Percentiles rank a stretch among this genome's conserved stretches.
phyloP scores from a whole-genome alignment of 768 basidiomycete genomes.

The Psilocybe tampanensis region DNA sequence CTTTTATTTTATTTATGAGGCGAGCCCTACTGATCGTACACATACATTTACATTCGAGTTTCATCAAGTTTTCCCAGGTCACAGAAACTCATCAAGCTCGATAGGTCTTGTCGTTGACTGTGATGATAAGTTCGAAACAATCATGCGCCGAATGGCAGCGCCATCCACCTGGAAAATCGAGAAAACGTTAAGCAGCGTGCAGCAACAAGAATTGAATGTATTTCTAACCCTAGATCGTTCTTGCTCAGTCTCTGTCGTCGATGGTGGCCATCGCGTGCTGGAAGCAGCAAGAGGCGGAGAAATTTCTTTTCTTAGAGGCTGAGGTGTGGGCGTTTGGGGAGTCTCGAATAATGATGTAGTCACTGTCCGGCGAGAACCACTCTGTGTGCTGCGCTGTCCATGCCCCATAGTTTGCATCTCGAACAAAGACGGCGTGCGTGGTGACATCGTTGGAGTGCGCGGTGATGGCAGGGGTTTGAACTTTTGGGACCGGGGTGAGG shows the following conservation, averaged over 20 bases:
- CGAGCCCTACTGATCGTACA: background rate
- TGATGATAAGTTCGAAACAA: conserved; percentile 34
- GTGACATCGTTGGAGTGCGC: conserved; percentile 23
- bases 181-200: background rate
- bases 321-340: background rate
- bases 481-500: conserved; percentile 21
- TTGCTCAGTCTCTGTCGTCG: conserved; percentile 9
- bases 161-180: conserved; percentile 27
- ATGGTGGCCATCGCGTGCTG: conserved; percentile 22
- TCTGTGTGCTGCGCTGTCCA: conserved; percentile 25
- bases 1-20: background rate
- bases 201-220: background rate
- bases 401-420: conserved; percentile 32
- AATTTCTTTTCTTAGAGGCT: background rate
- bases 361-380: conserved; percentile 13
- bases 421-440: conserved; percentile 31
- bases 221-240: conserved; percentile 14
- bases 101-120: conserved; percentile 10
- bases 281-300: conserved; percentile 14
- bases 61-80: background rate
- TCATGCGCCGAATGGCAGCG: conserved; percentile 35
- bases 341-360: conserved; percentile 6
- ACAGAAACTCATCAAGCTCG: conserved; percentile 18
- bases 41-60: background rate
- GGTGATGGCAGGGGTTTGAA: conserved; percentile 27